phyloP scores from a whole-genome alignment of 495 filamentous ascomycete species.

The Annulohypoxylon nitens region DNA sequence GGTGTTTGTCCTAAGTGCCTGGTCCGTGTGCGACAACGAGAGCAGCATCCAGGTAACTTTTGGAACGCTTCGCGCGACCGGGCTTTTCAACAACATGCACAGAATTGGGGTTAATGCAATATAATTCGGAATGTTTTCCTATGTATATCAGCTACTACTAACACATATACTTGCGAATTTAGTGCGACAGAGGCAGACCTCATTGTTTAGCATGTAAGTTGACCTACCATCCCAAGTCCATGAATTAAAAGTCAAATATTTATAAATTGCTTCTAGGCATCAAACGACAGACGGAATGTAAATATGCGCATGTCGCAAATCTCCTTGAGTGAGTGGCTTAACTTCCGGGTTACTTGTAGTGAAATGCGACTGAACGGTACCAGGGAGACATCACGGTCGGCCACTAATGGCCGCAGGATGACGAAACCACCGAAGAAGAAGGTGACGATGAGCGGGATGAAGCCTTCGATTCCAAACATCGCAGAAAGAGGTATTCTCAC shows the following conservation, averaged over 20 bases:
- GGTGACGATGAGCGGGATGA: slow-evolving; percentile 49
- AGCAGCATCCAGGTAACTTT: background rate
- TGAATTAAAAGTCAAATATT: background rate
- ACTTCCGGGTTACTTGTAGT: background rate
- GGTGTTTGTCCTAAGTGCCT: background rate
- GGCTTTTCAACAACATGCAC: slow-evolving; percentile 14
- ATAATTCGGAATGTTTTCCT: slow-evolving; percentile 12
- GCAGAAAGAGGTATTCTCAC: slow-evolving; percentile 60
- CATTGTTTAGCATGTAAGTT: slow-evolving; percentile 75
- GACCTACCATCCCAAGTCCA: background rate
- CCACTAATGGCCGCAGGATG: slow-evolving; percentile 67
- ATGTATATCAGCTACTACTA: slow-evolving; percentile 31
- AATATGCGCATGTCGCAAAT: slow-evolving; percentile 76
- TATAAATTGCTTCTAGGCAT: slow-evolving; percentile 58
- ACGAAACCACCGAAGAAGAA: slow-evolving; percentile 69
- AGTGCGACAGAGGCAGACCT: slow-evolving; percentile 70
- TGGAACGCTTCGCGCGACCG: background rate
- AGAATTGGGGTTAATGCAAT: slow-evolving; percentile 10
- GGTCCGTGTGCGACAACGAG: slow-evolving; percentile 6
- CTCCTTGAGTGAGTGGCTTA: slow-evolving; percentile 69
- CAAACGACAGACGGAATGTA: slow-evolving; percentile 75
- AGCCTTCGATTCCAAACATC: slow-evolving; percentile 59
- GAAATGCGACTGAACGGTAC: slow-evolving; percentile 17
- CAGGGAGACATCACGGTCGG: slow-evolving; percentile 63
- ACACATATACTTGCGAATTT: slow-evolving; percentile 33